Evolutionary conservation across 352 stramenopile genomes (phyloP).

Genomic region (Globisporangium nodosum): DNA sequence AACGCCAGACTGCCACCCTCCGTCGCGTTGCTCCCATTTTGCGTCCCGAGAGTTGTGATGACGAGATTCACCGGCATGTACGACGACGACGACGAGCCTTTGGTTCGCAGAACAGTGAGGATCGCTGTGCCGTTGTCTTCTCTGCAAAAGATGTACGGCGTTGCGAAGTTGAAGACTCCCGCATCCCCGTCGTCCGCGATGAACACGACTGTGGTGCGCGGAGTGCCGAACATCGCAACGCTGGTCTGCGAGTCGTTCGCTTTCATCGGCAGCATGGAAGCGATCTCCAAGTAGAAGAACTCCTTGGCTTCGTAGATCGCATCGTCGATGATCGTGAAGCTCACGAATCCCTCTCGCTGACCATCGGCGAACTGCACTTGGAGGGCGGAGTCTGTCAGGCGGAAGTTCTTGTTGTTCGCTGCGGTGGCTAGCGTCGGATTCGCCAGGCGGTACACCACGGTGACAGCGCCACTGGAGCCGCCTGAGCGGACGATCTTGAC

Average conservation of each 20-base stretch:
- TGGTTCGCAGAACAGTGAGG: conserved; percentile 40
- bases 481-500: conserved; percentile 45
- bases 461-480: conserved; percentile 32
- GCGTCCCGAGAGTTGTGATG: conserved; percentile 33
- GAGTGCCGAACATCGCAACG: conserved; percentile 32
- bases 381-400: conserved; percentile 28
- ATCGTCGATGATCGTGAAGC: conserved; percentile 54
- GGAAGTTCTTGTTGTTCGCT: conserved; percentile 58
- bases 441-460: conserved; percentile 34
- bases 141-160: conserved; percentile 45
- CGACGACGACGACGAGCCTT: conserved; percentile 52
- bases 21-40: conserved; percentile 54
- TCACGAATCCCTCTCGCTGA: conserved; percentile 41
- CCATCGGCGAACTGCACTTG: conserved; percentile 41
- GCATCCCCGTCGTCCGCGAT: conserved; percentile 61
- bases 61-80: conserved; percentile 48
- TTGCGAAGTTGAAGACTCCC: conserved; percentile 54
- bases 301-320: conserved; percentile 52
- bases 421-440: conserved; percentile 46
- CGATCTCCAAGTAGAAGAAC: conserved; percentile 62
- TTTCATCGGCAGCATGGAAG: conserved; percentile 25
- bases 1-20: conserved; percentile 56
- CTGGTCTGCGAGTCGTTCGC: conserved; percentile 20
- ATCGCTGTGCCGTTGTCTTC: conserved; percentile 61
- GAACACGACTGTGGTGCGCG: conserved; percentile 27